Conservation (phyloP, 78 protist species). For the Anaeramoeba ignava region DNA sequence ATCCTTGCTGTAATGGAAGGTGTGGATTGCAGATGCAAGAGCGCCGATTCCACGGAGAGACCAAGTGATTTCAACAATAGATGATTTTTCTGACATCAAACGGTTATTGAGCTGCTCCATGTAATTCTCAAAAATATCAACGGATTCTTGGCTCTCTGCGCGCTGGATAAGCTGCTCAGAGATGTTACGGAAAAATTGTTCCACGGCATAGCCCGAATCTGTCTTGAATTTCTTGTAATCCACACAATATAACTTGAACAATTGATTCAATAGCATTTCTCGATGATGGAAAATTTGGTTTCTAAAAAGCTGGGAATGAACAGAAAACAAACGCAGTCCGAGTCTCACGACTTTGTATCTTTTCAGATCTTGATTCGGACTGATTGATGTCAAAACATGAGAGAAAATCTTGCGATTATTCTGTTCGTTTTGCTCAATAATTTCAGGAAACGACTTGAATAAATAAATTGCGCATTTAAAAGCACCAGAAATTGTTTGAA, state of each 20-base stretch:
- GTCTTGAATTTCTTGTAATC: not conserved
- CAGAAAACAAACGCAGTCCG: not conserved
- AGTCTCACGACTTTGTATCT: not conserved
- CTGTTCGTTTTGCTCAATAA: not conserved
- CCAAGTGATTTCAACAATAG: not conserved
- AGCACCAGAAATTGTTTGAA: not conserved
- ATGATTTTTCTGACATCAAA: not conserved
- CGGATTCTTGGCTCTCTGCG: not conserved
- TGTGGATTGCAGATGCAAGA: not conserved
- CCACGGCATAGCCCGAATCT: not conserved
- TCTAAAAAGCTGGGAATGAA: not conserved
- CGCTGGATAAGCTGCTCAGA: not conserved
- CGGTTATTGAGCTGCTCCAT: not conserved
- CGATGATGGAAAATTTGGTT: not conserved
- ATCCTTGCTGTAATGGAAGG: too few species aligned
- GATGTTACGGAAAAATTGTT: not conserved
- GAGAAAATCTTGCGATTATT: too few species aligned
- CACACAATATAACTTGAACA: not conserved
- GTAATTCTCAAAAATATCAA: not conserved
- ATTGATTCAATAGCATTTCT: not conserved
- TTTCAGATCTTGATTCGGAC: too few species aligned
- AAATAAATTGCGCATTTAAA: not conserved
- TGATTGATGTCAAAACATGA: too few species aligned
- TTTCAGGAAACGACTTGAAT: not conserved
- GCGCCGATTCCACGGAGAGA: not conserved